Percentiles rank a stretch among this genome's conserved stretches.
phyloP scores from a whole-genome alignment of 441 rosid genomes.

The Populus tomentosa region DNA sequence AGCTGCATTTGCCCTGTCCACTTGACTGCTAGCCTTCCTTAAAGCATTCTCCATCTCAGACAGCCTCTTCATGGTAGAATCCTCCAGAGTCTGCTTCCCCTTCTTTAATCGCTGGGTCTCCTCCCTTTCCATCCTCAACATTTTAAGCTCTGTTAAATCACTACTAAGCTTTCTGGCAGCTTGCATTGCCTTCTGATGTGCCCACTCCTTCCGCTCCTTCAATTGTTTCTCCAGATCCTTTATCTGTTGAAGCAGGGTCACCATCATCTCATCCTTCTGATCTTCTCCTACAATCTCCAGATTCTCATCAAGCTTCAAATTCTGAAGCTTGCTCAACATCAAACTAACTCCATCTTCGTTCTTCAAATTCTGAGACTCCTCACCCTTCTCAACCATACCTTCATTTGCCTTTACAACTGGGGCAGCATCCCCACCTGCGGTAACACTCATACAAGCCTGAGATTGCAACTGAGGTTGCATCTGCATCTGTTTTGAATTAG shows the following conservation, averaged over 20 bases:
- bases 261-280: slow-evolving; percentile 68
- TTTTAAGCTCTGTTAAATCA: slow-evolving; percentile 78
- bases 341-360: slow-evolving; percentile 53
- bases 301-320: slow-evolving; percentile 73
- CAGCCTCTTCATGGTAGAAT: slow-evolving; percentile 68
- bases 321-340: slow-evolving; percentile 58
- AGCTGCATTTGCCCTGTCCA: slow-evolving; percentile 65
- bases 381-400: slow-evolving; percentile 35
- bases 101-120: slow-evolving; percentile 72
- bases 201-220: slow-evolving; percentile 90
- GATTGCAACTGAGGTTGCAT: slow-evolving; percentile 33
- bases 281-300: slow-evolving; percentile 53
- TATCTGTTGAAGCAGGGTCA: slow-evolving; percentile 55
- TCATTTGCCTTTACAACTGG: slow-evolving; percentile 30
- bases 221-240: slow-evolving; percentile 75
- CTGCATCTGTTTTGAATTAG: slow-evolving; percentile 55
- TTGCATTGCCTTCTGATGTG: slow-evolving; percentile 94
- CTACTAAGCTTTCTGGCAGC: slow-evolving; percentile 85
- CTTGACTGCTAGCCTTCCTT: slow-evolving; percentile 77
- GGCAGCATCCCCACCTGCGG: slow-evolving; percentile 29
- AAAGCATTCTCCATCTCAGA: slow-evolving; percentile 82
- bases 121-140: slow-evolving; percentile 79
- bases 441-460: slow-evolving; percentile 32
- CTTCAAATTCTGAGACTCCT: slow-evolving; percentile 38
- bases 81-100: slow-evolving; percentile 78